Percentiles rank a stretch among this genome's conserved stretches.
These are phyloP conservation scores for Geoglossum cookeanum DNA, from an alignment of 2,329 filamentous ascomycete species.

Conservation along the genomic window DNA sequence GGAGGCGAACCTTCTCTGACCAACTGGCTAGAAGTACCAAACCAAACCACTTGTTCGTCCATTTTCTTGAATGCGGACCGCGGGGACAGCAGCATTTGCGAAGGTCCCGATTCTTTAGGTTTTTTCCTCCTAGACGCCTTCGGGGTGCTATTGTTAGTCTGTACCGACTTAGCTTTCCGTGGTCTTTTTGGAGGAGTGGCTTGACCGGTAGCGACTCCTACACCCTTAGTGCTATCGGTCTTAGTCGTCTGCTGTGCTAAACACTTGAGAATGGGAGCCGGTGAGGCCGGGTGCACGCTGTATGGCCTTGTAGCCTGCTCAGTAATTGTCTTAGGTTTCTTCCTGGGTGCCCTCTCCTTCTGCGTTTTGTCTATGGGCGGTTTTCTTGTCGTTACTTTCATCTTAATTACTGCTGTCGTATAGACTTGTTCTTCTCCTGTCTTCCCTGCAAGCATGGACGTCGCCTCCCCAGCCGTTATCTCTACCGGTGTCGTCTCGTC, in stretches of 20 bases:
- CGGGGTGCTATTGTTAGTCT: not conserved
- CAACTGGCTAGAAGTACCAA: slow-evolving; percentile 73
- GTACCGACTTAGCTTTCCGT: slow-evolving; percentile 8
- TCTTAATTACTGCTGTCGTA: not conserved
- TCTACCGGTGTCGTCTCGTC: not conserved
- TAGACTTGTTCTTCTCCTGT: not conserved
- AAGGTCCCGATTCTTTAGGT: slow-evolving; percentile 21
- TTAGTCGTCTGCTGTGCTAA: slow-evolving; percentile 17
- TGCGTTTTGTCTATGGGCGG: not conserved
- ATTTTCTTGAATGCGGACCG: slow-evolving; percentile 45
- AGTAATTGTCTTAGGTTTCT: slow-evolving; percentile 61
- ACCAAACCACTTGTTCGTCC: slow-evolving; percentile 55
- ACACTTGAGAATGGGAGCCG: slow-evolving; percentile 28
- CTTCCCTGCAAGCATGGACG: not conserved
- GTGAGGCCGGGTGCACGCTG: slow-evolving; percentile 18
- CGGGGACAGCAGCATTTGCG: slow-evolving; percentile 44
- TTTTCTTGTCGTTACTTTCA: not conserved
- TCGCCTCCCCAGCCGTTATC: not conserved
- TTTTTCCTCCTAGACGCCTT: slow-evolving; percentile 22
- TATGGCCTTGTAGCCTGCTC: slow-evolving; percentile 59
- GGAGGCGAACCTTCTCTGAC: slow-evolving; percentile 49
- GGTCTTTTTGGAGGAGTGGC: slow-evolving; percentile 8
- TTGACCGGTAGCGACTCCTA: slow-evolving; percentile 5
- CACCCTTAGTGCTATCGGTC: not conserved
- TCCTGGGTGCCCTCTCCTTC: slow-evolving; percentile 34